Base-by-base conservation (phyloP, 2,329 filamentous ascomycete species). In the Sarocladiaceae sp. region DNA sequence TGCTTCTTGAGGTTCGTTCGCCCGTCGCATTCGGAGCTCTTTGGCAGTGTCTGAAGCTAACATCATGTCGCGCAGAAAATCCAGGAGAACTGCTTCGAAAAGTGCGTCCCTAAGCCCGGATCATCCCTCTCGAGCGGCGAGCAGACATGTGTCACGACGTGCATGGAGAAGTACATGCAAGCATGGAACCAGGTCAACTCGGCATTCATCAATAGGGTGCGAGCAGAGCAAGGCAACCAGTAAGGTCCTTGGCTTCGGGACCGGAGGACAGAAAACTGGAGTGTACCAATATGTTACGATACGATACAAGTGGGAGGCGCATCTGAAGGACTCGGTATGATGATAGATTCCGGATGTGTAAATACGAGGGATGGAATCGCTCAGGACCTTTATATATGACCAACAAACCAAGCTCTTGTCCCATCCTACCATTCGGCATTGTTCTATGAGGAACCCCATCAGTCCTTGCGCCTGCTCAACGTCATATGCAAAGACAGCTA, bases 131-230 rank as follows among this genome's bases (percentile, higher is more conserved):
- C 81, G 41, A 77, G 73, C 64, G 65, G 74, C 64, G 86, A 91
- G 63, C 72, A 80, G 58, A 72, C 76, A 18, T 91, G 86, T 69
- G 74, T 86, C 58, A 85, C 76, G 16, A 72, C 76, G 48, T 91
- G 86, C 70, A 86, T 89, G 79, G 85, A 90, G 57, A 90, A 90
- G 66, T 91, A 90, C 72, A 87, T 90, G 73, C 68, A 74, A 24
- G 76, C 84, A 10, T 91, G 86, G 86, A 89, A 89, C 67, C 69
- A 76, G 50, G 81, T 87, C 57, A 85, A 82, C 68, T 64, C 72
- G 39, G 73, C 81, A 32, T 88, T 88, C 62, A 77, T 88, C 57
- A 64, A 65, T 50, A 73, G 78, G 53, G 64, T 80, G 64, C 79
- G 83, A 63, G 72, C 73, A 52, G 81, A 83, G 67, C 68, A 67